A percentile compares a stretch with the other conserved stretches of the same genome.
Conservation (phyloP, 768 basidiomycete species). For the Boletellus emodensis region DNA sequence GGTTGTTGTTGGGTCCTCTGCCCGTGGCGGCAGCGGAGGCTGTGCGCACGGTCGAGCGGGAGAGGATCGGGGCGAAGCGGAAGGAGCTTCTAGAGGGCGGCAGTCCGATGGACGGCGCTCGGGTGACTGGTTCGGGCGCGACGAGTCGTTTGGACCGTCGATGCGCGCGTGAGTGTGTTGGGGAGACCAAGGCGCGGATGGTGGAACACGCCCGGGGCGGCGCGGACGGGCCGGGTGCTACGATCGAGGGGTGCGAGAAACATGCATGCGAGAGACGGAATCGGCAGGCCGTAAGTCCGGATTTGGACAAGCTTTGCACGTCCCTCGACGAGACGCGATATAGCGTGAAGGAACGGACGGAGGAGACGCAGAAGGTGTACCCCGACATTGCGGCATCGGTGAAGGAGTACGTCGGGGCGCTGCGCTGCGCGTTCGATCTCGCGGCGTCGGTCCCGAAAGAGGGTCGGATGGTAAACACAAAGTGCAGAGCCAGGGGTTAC, state of each 20-base stretch:
- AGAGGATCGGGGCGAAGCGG: constrained; percentile 20
- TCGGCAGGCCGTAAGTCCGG: background rate
- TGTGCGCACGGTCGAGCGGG: constrained; percentile 16
- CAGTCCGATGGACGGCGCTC: background rate
- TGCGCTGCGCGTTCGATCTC: constrained; percentile 1
- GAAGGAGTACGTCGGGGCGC: constrained; percentile 9
- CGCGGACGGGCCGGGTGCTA: background rate
- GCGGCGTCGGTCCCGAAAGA: constrained; percentile 12
- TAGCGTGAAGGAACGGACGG: constrained; percentile 12
- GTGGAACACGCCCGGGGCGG: too few relatives aligned
- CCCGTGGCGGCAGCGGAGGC: constrained; percentile 3
- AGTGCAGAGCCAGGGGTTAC: background rate
- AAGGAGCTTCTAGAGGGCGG: constrained; percentile 8
- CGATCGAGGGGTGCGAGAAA: constrained; percentile 5
- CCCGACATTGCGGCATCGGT: constrained; percentile 10
- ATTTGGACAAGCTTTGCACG: constrained; percentile 10
- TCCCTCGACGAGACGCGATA: constrained; percentile 19
- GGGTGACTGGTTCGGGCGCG: too few relatives aligned
- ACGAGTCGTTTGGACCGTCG: background rate
- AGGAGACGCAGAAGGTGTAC: constrained; percentile 16
- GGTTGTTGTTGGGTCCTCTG: constrained; percentile 12
- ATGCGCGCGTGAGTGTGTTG: background rate
- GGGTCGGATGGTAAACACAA: background rate
- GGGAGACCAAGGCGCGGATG: background rate
- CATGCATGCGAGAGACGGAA: background rate